Percentiles rank a stretch among this genome's conserved stretches.
Conservation (phyloP, 2,329 filamentous ascomycete genomes). For the Ascomycota sp. region DNA sequence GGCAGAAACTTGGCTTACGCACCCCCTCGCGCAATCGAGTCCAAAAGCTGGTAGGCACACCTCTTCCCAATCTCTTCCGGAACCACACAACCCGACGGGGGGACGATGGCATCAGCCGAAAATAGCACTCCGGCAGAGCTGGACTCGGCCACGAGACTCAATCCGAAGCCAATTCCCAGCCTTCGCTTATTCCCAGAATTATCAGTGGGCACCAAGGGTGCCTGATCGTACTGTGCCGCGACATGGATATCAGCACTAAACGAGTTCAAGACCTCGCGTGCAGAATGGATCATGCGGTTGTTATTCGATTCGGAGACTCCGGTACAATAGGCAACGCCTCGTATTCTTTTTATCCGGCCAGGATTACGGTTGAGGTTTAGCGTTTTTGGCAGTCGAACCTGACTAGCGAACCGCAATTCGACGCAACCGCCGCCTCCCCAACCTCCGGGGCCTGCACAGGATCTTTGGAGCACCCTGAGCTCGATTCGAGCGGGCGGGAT, state of each 20-base stretch:
- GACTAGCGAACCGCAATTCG: slow-evolving; percentile 83
- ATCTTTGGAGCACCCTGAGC: slow-evolving; percentile 59
- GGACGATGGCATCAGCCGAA: slow-evolving; percentile 62
- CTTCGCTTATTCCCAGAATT: slow-evolving; percentile 35
- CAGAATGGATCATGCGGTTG: slow-evolving; percentile 80
- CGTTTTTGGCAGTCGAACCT: slow-evolving; percentile 84
- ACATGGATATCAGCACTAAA: slow-evolving; percentile 81
- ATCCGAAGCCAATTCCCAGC: slow-evolving; percentile 76
- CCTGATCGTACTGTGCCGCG: slow-evolving; percentile 56
- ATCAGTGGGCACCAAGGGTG: slow-evolving; percentile 31
- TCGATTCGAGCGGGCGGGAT: slow-evolving; percentile 67
- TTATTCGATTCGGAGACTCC: slow-evolving; percentile 89
- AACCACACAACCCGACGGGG: slow-evolving; percentile 58
- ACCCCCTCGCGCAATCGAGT: slow-evolving; percentile 70
- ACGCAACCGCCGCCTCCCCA: slow-evolving; percentile 75
- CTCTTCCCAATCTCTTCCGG: slow-evolving; percentile 80
- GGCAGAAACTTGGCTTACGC: slow-evolving; percentile 51
- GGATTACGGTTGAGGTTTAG: slow-evolving; percentile 67
- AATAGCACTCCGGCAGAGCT: slow-evolving; percentile 63
- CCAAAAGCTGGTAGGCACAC: slow-evolving; percentile 76
- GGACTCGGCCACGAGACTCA: slow-evolving; percentile 84
- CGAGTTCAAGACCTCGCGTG: slow-evolving; percentile 68
- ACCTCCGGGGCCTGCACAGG: slow-evolving; percentile 55
- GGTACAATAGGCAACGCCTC: slow-evolving; percentile 83
- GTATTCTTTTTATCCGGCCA: slow-evolving; percentile 68